Evolutionary conservation across 2,329 filamentous ascomycete genomes (phyloP).

Genomic region (Stachybotrys elegans): DNA sequence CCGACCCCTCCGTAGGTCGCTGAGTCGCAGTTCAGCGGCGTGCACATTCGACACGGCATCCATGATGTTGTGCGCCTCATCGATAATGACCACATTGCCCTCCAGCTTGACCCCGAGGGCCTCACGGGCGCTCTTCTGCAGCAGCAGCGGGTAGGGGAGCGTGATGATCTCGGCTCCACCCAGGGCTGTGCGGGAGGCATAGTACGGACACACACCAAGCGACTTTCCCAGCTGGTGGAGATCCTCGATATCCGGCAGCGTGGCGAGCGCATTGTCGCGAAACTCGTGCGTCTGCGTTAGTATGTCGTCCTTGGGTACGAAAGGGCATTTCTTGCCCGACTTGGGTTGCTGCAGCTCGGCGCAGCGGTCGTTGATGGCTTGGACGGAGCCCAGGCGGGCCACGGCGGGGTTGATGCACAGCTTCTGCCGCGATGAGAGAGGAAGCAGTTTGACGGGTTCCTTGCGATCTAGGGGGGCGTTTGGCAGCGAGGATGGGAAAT

Average conservation of each 20-base stretch:
- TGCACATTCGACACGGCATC: slow-evolving; percentile 87
- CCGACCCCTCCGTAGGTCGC: slow-evolving; percentile 67
- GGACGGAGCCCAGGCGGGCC: slow-evolving; percentile 60
- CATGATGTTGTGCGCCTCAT: slow-evolving; percentile 97
- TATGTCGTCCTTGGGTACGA: slow-evolving; percentile 73
- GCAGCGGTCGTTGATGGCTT: slow-evolving; percentile 90
- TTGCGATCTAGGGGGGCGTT: slow-evolving; percentile 25
- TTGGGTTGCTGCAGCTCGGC: slow-evolving; percentile 78
- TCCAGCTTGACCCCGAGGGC: slow-evolving; percentile 83
- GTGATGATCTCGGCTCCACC: slow-evolving; percentile 84
- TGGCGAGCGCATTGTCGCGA: slow-evolving; percentile 77
- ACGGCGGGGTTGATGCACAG: slow-evolving; percentile 88
- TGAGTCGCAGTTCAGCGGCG: slow-evolving; percentile 68
- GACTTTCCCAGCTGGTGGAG: slow-evolving; percentile 71
- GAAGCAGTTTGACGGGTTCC: slow-evolving; percentile 66
- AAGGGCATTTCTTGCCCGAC: slow-evolving; percentile 60
- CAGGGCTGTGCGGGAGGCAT: slow-evolving; percentile 84
- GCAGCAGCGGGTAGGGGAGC: slow-evolving; percentile 81
- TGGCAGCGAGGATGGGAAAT: slow-evolving; percentile 67
- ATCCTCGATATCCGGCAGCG: slow-evolving; percentile 90
- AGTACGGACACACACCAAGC: slow-evolving; percentile 86
- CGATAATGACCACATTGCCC: slow-evolving; percentile 86
- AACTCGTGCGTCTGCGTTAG: slow-evolving; percentile 71
- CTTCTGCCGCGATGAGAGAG: slow-evolving; percentile 80
- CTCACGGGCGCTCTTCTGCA: slow-evolving; percentile 83